Percentiles rank a stretch among this genome's conserved stretches.
Conservation (phyloP, 2,329 filamentous ascomycete species). For the Pestalotiopsis sp. region DNA sequence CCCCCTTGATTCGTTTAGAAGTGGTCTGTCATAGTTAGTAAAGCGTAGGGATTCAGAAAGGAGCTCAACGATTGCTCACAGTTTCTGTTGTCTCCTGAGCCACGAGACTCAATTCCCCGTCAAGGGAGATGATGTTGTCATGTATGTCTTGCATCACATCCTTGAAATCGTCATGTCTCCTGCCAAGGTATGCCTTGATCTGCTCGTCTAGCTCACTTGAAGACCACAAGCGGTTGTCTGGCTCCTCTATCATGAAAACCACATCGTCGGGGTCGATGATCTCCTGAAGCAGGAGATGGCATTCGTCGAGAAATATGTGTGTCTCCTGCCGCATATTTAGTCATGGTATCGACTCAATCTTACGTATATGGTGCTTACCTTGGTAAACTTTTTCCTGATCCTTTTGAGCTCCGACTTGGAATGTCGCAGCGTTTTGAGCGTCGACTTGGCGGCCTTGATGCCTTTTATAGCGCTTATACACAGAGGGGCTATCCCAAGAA, state of each 20-base stretch:
- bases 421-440: slow-evolving; percentile 13
- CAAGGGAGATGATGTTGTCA: slow-evolving; percentile 1
- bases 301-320: slow-evolving; percentile 15
- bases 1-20: background rate
- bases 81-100: background rate
- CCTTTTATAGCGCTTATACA: slow-evolving; percentile 12
- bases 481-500: slow-evolving; percentile 14
- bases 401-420: slow-evolving; percentile 8
- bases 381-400: slow-evolving; percentile 13
- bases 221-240: background rate
- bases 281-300: slow-evolving; percentile 14
- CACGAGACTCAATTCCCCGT: background rate
- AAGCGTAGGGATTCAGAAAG: background rate
- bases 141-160: slow-evolving; percentile 13
- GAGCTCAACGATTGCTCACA: background rate
- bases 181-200: slow-evolving; percentile 13
- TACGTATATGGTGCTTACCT: background rate
- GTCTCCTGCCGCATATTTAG: background rate
- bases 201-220: slow-evolving; percentile 3
- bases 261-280: slow-evolving; percentile 10
- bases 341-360: background rate
- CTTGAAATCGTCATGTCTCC: slow-evolving; percentile 11
- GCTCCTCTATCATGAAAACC: slow-evolving; percentile 10
- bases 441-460: slow-evolving; percentile 8
- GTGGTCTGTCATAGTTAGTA: background rate